These are phyloP conservation scores for Pseudonitzschia multiseries DNA, from an alignment of 108 stramenopile genomes.

Conservation along the genomic window DNA sequence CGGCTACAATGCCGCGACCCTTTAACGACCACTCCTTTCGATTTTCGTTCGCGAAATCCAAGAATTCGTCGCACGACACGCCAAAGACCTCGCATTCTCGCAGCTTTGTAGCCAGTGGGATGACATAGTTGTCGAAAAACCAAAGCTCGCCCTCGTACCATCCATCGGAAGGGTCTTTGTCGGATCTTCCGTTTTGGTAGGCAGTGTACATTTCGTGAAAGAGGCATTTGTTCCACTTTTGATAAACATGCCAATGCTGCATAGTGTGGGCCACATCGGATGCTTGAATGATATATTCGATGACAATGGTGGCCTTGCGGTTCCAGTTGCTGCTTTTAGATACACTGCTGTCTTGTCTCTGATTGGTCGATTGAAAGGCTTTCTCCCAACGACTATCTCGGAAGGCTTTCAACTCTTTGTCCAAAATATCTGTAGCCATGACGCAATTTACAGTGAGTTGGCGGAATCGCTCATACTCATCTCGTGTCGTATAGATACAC, in stretches of 20 bases:
- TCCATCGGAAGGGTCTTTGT: slow-evolving; percentile 43
- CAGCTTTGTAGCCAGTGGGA: slow-evolving; percentile 33
- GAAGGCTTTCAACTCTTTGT: slow-evolving; percentile 42
- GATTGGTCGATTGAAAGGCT: slow-evolving; percentile 19
- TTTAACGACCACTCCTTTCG: slow-evolving; percentile 21
- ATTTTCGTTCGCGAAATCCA: slow-evolving; percentile 22
- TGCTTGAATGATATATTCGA: slow-evolving; percentile 59
- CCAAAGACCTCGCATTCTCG: slow-evolving; percentile 37
- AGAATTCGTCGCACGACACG: slow-evolving; percentile 28
- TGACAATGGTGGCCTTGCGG: slow-evolving; percentile 40
- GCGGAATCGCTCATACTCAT: slow-evolving; percentile 30
- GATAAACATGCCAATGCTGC: slow-evolving; percentile 56
- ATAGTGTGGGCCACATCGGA: slow-evolving; percentile 58
- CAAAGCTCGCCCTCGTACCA: slow-evolving; percentile 59
- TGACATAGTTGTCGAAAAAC: slow-evolving; percentile 44
- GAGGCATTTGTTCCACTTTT: slow-evolving; percentile 40
- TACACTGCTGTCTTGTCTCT: not conserved
- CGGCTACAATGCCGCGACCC: slow-evolving; percentile 7
- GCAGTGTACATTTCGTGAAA: slow-evolving; percentile 59
- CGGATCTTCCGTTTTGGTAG: slow-evolving; percentile 39
- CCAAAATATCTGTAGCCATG: slow-evolving; percentile 63
- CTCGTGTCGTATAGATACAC: slow-evolving; percentile 47
- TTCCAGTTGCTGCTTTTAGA: slow-evolving; percentile 6
- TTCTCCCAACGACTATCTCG: slow-evolving; percentile 32
- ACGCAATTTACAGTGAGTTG: slow-evolving; percentile 40